phyloP scores from a whole-genome alignment of 2,329 filamentous ascomycete genomes.

The Sphaerulina populicola region DNA sequence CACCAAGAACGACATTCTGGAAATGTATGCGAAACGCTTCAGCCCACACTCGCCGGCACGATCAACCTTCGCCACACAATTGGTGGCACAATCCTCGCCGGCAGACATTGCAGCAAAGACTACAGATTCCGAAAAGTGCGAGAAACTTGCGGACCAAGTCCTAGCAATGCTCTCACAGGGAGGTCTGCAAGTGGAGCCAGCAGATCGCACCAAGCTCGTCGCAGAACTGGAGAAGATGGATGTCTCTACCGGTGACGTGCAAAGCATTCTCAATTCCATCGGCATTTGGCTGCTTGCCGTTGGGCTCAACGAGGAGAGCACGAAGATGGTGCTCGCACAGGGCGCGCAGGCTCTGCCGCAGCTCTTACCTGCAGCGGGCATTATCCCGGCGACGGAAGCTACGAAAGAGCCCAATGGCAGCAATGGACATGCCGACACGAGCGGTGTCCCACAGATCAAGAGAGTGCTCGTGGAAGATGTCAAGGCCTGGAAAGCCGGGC shows the following conservation, averaged over 20 bases:
- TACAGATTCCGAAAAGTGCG: constrained; percentile 36
- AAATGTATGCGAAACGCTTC: constrained; percentile 71
- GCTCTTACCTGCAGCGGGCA: constrained; percentile 32
- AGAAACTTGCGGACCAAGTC: constrained; percentile 38
- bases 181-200: constrained; percentile 37
- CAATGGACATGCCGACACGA: constrained; percentile 24
- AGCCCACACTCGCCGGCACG: constrained; percentile 62
- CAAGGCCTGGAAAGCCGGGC: constrained; percentile 65
- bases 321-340: constrained; percentile 43
- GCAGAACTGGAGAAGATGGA: constrained; percentile 41
- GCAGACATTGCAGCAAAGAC: constrained; percentile 31
- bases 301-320: constrained; percentile 45
- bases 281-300: constrained; percentile 34
- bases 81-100: constrained; percentile 60
- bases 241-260: constrained; percentile 33
- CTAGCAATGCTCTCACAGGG: constrained; percentile 42
- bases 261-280: constrained; percentile 38
- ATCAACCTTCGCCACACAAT: constrained; percentile 76
- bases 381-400: constrained; percentile 4
- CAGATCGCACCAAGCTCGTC: constrained; percentile 37
- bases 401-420: constrained; percentile 29
- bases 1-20: constrained; percentile 68
- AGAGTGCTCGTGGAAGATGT: constrained; percentile 67
- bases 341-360: constrained; percentile 42
- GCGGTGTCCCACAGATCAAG: constrained; percentile 42